Base-by-base conservation (phyloP, 768 basidiomycete species). In the Albatrellus ellisii region DNA sequence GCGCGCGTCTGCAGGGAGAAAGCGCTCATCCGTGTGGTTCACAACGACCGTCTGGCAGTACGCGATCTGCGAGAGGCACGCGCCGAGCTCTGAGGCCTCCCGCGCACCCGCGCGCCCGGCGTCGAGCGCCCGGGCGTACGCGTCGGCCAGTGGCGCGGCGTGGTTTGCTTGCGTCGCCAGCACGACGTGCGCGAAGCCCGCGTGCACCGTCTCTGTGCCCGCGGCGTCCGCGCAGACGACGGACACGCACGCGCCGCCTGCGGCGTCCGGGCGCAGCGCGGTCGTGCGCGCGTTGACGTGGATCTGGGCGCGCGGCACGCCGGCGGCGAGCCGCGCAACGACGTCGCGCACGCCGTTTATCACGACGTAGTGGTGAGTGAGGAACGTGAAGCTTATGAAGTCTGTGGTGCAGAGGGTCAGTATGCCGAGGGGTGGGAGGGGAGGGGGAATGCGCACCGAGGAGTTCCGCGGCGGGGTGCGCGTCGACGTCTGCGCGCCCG, bases 131-230 rank as follows among this genome's bases (percentile, higher is more conserved):
- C 62, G 46, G 2, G 59, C 54, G 47, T 75, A 77, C 1, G 64
- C 63, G 1, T 59, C 55, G 11, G 86, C 58, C 4, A 86, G 59
- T 4, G 66, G 64, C 11, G 64, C 57, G 11, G 79, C 81, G 22
- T 73, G 70, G 36, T 72, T 72, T 5, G 83, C 83, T 55, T 85
- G 82, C 0, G 84, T 86, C 4, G 79, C 83, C 37, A 86, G 65
- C 5, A 86, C 60, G 44, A 89, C 59, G 53, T 80, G 77, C 37
- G 73, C 68, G 52, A 85, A 85, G 6, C 18, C 77, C 5, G 50
- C 26, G 47, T 65, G 57, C 2, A 58, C 54, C 14, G 43, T 28
- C 4, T 17, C 32, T 18, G 60, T 54, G 14, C 57, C 54, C 17
- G 54, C 46, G 29, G 43, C n/a, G 20, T 57, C 57, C 27, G 54